Evolutionary conservation across 345 rosid species (phyloP).

Genomic region (Erysimum cheiranthoides): DNA sequence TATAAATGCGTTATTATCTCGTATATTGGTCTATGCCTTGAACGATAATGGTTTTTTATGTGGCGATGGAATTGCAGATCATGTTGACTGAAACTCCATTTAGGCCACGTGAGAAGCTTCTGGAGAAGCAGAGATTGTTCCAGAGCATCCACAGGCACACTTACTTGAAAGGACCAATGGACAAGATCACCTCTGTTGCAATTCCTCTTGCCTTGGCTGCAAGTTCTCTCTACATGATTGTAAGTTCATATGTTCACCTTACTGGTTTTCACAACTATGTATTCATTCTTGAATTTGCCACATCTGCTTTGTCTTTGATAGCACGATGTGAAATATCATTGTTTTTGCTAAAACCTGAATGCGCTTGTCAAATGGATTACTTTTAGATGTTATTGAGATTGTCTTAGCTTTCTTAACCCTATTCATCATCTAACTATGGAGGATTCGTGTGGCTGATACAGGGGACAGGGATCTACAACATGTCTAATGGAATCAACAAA

Average conservation of each 20-base stretch:
- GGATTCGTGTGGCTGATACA: slow-evolving; percentile 39
- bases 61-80: slow-evolving; percentile 29
- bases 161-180: slow-evolving; percentile 79
- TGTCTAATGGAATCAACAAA: slow-evolving; percentile 87
- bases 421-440: slow-evolving; percentile 21
- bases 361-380: not conserved
- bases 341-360: not conserved
- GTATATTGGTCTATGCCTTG: not conserved
- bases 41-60: slow-evolving; percentile 7
- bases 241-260: slow-evolving; percentile 49
- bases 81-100: slow-evolving; percentile 80
- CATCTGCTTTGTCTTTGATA: not conserved
- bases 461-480: slow-evolving; percentile 88
- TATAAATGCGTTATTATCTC: too few relatives aligned
- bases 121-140: slow-evolving; percentile 79
- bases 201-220: slow-evolving; percentile 79
- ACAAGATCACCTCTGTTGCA: slow-evolving; percentile 88
- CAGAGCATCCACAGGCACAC: slow-evolving; percentile 83
- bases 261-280: not conserved
- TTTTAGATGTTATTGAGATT: not conserved
- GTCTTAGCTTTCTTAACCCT: not conserved
- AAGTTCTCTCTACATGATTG: slow-evolving; percentile 63
- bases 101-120: slow-evolving; percentile 81
- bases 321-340: slow-evolving; percentile 5
- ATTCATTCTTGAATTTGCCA: not conserved